A percentile compares a stretch with the other conserved stretches of the same genome.
These are phyloP conservation scores for Sanghuangporus weigelae DNA, from an alignment of 1,284 basidiomycete species.

Conservation along the genomic window DNA sequence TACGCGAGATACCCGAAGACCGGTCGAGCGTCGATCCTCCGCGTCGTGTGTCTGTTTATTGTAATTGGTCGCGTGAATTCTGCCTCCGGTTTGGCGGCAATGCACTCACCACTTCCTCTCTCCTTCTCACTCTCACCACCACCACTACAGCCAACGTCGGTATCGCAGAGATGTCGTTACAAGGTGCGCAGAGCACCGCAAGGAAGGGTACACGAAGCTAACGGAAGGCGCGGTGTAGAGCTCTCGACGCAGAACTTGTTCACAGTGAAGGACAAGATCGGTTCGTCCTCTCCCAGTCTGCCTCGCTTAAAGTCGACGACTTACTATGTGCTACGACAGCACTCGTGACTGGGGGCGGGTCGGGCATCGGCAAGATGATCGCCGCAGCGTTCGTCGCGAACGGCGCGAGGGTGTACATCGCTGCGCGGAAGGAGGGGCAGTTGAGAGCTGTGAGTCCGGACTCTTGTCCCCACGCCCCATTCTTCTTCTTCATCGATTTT, in stretches of 20 bases:
- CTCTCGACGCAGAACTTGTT: conserved; percentile 59
- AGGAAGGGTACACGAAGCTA: too few relatives aligned
- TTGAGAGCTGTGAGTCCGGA: conserved; percentile 72
- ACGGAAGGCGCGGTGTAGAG: conserved; percentile 37
- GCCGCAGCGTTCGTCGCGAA: conserved; percentile 77
- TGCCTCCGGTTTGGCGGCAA: neutral
- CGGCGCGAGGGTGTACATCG: conserved; percentile 82
- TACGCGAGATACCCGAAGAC: too few relatives aligned
- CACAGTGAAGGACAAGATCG: conserved; percentile 70
- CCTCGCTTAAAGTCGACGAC: conserved; percentile 2
- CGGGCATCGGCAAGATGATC: conserved; percentile 79
- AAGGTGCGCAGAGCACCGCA: neutral
- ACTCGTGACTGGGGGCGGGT: conserved; percentile 76
- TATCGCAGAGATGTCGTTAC: neutral
- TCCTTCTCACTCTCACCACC: neutral
- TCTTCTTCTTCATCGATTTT: too few relatives aligned
- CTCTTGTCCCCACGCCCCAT: too few relatives aligned
- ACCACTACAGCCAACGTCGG: neutral
- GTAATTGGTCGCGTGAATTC: neutral
- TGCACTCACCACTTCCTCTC: neutral
- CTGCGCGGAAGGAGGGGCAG: conserved; percentile 73
- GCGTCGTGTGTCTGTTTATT: too few relatives aligned
- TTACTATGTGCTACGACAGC: conserved; percentile 34
- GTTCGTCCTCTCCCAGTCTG: conserved; percentile 31
- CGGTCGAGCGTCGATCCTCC: too few relatives aligned